Evolutionary conservation across 2,329 filamentous ascomycete genomes (phyloP), one percentile per base, ranked within the genome.

Genomic region (Pyrenophora seminiperda): DNA sequence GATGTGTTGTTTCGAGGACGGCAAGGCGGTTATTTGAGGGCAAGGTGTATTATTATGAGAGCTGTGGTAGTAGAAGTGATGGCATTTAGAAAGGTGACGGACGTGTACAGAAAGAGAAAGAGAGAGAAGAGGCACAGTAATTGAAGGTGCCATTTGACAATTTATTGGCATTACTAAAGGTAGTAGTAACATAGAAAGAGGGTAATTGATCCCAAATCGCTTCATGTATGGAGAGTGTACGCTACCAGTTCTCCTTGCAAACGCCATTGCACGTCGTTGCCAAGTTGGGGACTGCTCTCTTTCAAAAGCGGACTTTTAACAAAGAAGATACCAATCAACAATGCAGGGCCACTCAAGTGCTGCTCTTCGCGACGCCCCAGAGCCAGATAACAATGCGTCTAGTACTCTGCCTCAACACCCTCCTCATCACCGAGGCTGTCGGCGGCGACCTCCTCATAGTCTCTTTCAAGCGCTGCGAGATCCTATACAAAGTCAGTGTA

Each of bases 401-500:
- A 96, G 83, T 97, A 96, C 85, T 97, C 93, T 63, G 90, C 89
- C 79, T 95, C 91, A 66, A 83, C 80, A 71, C 84, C 87, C 72
- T 92, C 90, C 68, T 95, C 92, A 60, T 86, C 89, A 74, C 92
- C 92, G 68, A 96, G 79, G 58, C 91, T 96, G 79, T 97, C 93
- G 70, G 91, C 90, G 61, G 91, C 93, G 73, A 97, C 94, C 81
- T 99, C 94, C 81, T 58, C 93, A 81, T 99, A 99, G 76, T 99
- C 93, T 67, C 92, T 88, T 86, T 99, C 94, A 59, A 99, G 85
- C 67, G 94, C 94, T 76, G 94, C 94, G 76, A 99, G 82, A 81
- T 99, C 94, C 82, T n/a, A n/a, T n/a, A n/a, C n/a, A n/a, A n/a
- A n/a, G n/a, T n/a, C n/a, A n/a, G n/a, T n/a, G n/a, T n/a, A n/a